Percentiles rank a stretch among this genome's conserved stretches.
Conservation (phyloP, 352 stramenopile species). For the Peronosclerospora sorghi region DNA sequence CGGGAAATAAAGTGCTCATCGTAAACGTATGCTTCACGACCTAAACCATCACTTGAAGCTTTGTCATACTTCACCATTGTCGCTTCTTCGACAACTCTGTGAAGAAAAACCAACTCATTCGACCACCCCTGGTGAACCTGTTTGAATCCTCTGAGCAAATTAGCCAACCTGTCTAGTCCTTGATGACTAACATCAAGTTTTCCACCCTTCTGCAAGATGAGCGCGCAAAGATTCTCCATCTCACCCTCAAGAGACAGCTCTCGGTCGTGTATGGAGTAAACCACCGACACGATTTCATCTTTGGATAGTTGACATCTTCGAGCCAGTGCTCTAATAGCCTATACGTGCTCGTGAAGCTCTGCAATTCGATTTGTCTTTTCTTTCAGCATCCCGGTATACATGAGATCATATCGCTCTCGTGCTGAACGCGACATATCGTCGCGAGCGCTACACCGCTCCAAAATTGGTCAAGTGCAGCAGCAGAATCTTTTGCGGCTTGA, state of each 20-base stretch:
- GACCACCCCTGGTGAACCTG: constrained; percentile 26
- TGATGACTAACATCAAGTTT: constrained; percentile 32
- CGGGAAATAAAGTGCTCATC: constrained; percentile 1
- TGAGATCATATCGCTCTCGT: constrained; percentile 25
- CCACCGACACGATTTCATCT: constrained; percentile 32
- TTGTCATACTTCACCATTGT: constrained; percentile 22
- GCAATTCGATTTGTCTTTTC: constrained; percentile 51
- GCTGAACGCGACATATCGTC: constrained; percentile 12
- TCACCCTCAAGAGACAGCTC: neutral
- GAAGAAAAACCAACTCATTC: constrained; percentile 15
- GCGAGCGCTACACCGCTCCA: constrained; percentile 6
- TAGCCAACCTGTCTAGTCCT: constrained; percentile 20
- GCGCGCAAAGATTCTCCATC: constrained; percentile 13
- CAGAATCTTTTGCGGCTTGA: constrained; percentile 13
- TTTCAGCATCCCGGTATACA: constrained; percentile 38
- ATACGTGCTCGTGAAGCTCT: constrained; percentile 36
- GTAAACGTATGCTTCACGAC: too few relatives aligned
- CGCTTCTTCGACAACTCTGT: constrained; percentile 39
- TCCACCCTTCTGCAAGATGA: constrained; percentile 35
- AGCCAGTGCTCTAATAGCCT: constrained; percentile 32
- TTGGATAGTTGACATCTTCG: constrained; percentile 31
- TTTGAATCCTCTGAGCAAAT: constrained; percentile 18
- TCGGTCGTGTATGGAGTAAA: constrained; percentile 7
- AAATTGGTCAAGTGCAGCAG: constrained; percentile 4
- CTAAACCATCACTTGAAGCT: constrained; percentile 4